A percentile compares a stretch with the other conserved stretches of the same genome.
These are phyloP conservation scores for Colletotrichum paranaense DNA, from an alignment of 2,329 filamentous ascomycete genomes.

Conservation along the genomic window DNA sequence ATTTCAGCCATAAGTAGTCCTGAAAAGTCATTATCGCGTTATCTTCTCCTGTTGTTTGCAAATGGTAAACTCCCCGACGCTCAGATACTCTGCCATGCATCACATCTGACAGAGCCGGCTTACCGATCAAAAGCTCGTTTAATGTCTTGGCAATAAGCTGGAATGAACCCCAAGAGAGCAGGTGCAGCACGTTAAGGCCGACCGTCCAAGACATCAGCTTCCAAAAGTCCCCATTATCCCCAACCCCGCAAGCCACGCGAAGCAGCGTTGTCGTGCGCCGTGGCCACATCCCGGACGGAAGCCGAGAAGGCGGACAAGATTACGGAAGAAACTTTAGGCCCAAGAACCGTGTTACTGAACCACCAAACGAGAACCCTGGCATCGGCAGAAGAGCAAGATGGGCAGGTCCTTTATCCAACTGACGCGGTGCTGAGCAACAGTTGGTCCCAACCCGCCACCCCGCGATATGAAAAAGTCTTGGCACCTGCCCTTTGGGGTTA, in stretches of 20 bases:
- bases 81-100: not conserved
- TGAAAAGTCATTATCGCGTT: not conserved
- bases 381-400: slow-evolving; percentile 4
- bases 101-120: not conserved
- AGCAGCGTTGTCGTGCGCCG: not conserved
- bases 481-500: slow-evolving; percentile 32
- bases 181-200: not conserved
- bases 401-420: slow-evolving; percentile 17
- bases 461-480: slow-evolving; percentile 23
- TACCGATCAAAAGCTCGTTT: not conserved
- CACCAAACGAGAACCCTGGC: not conserved
- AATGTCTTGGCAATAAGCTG: not conserved
- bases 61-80: not conserved
- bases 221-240: not conserved
- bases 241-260: not conserved
- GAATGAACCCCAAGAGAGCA: not conserved
- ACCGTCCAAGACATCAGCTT: not conserved
- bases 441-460: slow-evolving; percentile 6
- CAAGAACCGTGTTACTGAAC: not conserved
- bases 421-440: not conserved
- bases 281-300: not conserved
- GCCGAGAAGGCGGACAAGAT: not conserved
- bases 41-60: not conserved
- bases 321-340: not conserved
- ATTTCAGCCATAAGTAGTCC: not conserved